Evolutionary conservation across 495 filamentous ascomycete genomes (phyloP), one percentile per base, ranked within the genome.

Genomic region (Tuber borchii): DNA sequence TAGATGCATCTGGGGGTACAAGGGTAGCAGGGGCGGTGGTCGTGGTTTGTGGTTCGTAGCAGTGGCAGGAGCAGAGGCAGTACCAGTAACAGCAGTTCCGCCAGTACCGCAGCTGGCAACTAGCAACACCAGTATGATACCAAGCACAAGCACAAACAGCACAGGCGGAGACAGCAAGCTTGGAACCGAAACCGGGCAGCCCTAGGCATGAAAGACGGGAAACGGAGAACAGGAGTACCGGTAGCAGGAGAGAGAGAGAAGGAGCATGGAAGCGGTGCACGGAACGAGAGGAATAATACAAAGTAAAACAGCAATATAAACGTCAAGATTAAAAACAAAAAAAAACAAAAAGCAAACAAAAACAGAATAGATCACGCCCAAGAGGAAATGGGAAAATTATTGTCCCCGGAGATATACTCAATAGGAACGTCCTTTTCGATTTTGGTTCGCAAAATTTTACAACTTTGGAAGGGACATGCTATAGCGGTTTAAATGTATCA

Each of bases 161-260:
- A 31, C n/a, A 65, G 56, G 16, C 56, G 56, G 56, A 31, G 56
- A 26, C n/a, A 65, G 56, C 56, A 26, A 17, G 56, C 14, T 31
- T 17, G 31, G 56, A 31, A 65, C 12, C n/a, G 31, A 31, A 65
- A 65, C 56, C 56, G 73, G 78, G 76, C 78, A 79, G 56, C 61
- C 76, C 77, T 75, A 76, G 78, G 77, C 78, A 79, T 79, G 78
- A 80, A 79, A 71, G 78, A 80, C 78, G 76, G 78, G 78, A 80
- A 80, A 79, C 74, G 78, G 74, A 42, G 39, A 76, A 76, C 77
- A 75, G 73, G 76, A 76, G 56, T 14, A 61, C 42, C 42, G 42
- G 42, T 12, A 43, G 2, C 42, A 43, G 42, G 42, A 70, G 77
- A 78, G 39, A 42, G 42, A 79, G 75, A 79, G 78, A 79, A 76